Evolutionary conservation across 768 basidiomycete species (phyloP), one percentile per base, ranked within the genome.

Genomic region (Symmetrospora coprosmae): DNA sequence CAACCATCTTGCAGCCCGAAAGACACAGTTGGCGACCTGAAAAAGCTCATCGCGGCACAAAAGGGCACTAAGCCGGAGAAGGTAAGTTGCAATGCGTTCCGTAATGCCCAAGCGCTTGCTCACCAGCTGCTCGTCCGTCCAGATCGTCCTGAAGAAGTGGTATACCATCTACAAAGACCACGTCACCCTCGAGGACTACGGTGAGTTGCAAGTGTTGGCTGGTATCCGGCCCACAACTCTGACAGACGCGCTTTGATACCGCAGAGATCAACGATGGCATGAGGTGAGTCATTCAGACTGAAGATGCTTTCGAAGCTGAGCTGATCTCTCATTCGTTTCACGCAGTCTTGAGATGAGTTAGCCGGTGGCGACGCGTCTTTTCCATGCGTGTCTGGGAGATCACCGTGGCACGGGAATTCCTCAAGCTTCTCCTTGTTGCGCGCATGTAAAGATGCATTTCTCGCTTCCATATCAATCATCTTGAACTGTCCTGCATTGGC

Each of bases 61-160:
- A 94, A 81, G 0, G 94, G 94, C 53, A 94, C 92, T 16, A 81
- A 87, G 69, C 68, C 75, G 3, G 74, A 73, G 33, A 97, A 92
- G 62, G 68, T 69, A 30, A 49, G 64, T 50, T 34, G 7, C 1
- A 16, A 1, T 21, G 1, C 19, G 1, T 37, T 2, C 35, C 1
- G 1, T 25, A 21, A 4, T n/a, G 30, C 8, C 14, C 21, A 16
- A 45, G 21, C 16, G 9, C 23, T 2, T 13, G 17, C n/a, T 17
- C 23, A 7, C 6, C 39, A 64, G 56, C 11, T 60, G 62, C 40
- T 27, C 5, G 23, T n/a, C n/a, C 47, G 14, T 35, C 9, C 65
- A 68, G 80, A 92, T 99, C 61, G 80, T 82, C 69, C 75, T 99
- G 51, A 97, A 94, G 83, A 96, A 96, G 79, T 96, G 91, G 94